These are phyloP conservation scores for Leccinum fallax DNA, from an alignment of 1,284 basidiomycete genomes.

Conservation along the genomic window DNA sequence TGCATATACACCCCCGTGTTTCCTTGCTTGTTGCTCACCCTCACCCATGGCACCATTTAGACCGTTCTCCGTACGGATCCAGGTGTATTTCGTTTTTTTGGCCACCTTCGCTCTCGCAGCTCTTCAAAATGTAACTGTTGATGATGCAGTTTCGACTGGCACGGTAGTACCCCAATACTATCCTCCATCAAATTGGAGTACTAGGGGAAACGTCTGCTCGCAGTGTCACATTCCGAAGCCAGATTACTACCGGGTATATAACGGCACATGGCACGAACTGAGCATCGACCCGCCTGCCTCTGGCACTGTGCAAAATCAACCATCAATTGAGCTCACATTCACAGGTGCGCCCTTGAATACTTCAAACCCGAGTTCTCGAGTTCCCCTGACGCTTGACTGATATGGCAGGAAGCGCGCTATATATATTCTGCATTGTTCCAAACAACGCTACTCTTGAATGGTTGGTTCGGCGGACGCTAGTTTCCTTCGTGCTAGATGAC, in stretches of 20 bases:
- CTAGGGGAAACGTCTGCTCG: not conserved
- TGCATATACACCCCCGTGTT: not conserved
- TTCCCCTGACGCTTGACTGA: not conserved
- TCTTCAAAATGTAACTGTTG: conserved; percentile 24
- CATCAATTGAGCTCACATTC: conserved; percentile 13
- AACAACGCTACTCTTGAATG: conserved; percentile 1
- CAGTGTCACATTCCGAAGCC: not conserved
- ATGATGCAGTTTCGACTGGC: conserved; percentile 16
- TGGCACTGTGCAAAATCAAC: not conserved
- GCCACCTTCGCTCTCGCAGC: not conserved
- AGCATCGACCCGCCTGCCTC: not conserved
- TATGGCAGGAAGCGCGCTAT: conserved; percentile 19
- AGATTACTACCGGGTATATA: not conserved
- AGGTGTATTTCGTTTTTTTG: not conserved
- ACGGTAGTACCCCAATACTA: conserved; percentile 9
- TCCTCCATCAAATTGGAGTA: not conserved
- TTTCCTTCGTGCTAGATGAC: conserved; percentile 15
- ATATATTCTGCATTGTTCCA: conserved; percentile 25
- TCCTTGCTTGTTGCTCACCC: not conserved
- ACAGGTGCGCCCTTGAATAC: conserved; percentile 5
- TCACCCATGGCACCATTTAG: not conserved
- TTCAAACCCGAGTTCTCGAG: not conserved
- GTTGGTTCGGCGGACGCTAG: not conserved
- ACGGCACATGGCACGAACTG: conserved; percentile 25
- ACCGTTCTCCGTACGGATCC: not conserved